Evolutionary conservation across 2,329 filamentous ascomycete genomes (phyloP).

Genomic region (Dactylellina parvicollis): DNA sequence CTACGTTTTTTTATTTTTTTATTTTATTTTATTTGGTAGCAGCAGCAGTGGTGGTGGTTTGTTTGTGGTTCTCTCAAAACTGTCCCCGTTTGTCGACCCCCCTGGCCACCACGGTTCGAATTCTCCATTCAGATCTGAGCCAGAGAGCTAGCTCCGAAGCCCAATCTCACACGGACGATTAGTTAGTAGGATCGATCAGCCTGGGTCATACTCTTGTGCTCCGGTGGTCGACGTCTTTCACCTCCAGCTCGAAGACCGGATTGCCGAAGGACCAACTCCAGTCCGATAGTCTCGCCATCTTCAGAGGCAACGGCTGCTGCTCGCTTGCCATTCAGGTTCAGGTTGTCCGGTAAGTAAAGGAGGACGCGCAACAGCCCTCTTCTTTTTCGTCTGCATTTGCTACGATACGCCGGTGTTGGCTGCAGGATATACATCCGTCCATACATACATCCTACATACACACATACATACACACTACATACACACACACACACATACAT

Average conservation of each 20-base stretch:
- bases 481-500: not conserved
- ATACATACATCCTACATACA: not conserved
- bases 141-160: constrained; percentile 33
- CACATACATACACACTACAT: not conserved
- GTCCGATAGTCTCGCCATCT: constrained; percentile 32
- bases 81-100: constrained; percentile 5
- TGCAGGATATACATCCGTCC: no score
- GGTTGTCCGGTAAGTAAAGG: constrained; percentile 53
- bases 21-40: no score
- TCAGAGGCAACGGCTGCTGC: constrained; percentile 34
- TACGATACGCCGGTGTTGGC: no score
- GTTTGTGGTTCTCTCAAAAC: not conserved
- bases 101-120: constrained; percentile 5
- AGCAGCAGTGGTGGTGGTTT: constrained; percentile 1
- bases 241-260: constrained; percentile 22
- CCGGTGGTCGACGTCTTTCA: not conserved
- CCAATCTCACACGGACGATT: constrained; percentile 18
- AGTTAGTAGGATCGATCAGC: constrained; percentile 17
- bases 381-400: not conserved
- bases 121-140: not conserved
- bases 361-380: constrained; percentile 40
- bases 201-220: not conserved
- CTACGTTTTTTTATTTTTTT: constrained; percentile 22
- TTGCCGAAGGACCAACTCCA: not conserved
- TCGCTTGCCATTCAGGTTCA: constrained; percentile 20